Conservation (phyloP, 495 filamentous ascomycete species). For the Penicillium silybi region DNA sequence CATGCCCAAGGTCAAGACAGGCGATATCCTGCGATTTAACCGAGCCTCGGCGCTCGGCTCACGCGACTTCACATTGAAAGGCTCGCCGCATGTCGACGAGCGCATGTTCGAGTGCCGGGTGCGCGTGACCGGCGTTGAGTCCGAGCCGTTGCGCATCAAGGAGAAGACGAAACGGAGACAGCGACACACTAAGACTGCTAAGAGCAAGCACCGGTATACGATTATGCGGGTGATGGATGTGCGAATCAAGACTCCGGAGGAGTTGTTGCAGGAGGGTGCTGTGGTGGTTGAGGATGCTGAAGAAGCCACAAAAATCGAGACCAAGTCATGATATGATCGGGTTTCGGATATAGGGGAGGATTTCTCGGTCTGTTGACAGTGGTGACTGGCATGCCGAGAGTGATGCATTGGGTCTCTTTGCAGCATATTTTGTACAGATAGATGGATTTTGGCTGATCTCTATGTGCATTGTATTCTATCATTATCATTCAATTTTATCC, state of each 20-base stretch:
- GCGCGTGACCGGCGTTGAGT: slow-evolving; percentile 78
- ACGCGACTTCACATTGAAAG: slow-evolving; percentile 85
- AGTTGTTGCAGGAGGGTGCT: slow-evolving; percentile 46
- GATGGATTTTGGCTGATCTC: slow-evolving; percentile 29
- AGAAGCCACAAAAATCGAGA: slow-evolving; percentile 21
- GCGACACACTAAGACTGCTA: slow-evolving; percentile 65
- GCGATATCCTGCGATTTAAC: slow-evolving; percentile 82
- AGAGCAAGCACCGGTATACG: slow-evolving; percentile 88
- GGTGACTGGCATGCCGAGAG: slow-evolving; percentile 1
- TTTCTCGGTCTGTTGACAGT: background rate
- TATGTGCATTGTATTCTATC: slow-evolving; percentile 39
- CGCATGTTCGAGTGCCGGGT: slow-evolving; percentile 79
- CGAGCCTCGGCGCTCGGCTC: slow-evolving; percentile 74
- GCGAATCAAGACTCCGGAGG: slow-evolving; percentile 59
- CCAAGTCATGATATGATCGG: slow-evolving; percentile 19
- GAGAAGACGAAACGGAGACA: slow-evolving; percentile 92
- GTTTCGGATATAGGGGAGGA: background rate
- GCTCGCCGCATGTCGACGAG: slow-evolving; percentile 73
- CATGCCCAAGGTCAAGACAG: slow-evolving; percentile 77
- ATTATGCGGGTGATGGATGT: slow-evolving; percentile 78
- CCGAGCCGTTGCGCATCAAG: slow-evolving; percentile 80
- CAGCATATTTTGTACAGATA: slow-evolving; percentile 40
- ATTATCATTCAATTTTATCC: slow-evolving; percentile 12
- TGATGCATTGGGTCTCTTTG: slow-evolving; percentile 19
- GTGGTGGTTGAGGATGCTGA: slow-evolving; percentile 34